A percentile compares a stretch with the other conserved stretches of the same genome.
These are phyloP conservation scores for Trichomonascaceae sp. DNA, from an alignment of 1,139 yeast species.

Conservation along the genomic window DNA sequence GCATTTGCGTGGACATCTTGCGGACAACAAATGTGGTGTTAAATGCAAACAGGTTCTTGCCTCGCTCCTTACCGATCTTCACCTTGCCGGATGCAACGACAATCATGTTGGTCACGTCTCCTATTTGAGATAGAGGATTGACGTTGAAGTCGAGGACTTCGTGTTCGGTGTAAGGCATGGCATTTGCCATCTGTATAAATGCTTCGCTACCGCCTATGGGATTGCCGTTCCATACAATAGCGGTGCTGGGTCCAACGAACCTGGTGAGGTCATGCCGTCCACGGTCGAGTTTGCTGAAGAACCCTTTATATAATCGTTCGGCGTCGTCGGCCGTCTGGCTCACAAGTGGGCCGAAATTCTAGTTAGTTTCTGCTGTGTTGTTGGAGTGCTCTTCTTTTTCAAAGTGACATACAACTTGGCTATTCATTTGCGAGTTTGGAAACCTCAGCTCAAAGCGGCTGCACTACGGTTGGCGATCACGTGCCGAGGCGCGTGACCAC, in stretches of 20 bases:
- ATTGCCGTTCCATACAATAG: constrained; percentile 28
- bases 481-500: no score
- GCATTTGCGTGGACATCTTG: constrained; percentile 12
- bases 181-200: constrained; percentile 19
- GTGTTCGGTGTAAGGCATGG: constrained; percentile 22
- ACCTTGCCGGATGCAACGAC: constrained; percentile 22
- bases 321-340: no score
- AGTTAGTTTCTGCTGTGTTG: no score
- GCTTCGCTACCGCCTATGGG: constrained; percentile 28
- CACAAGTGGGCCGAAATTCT: no score
- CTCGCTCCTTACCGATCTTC: constrained; percentile 19
- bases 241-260: constrained; percentile 18
- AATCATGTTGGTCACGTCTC: constrained; percentile 14
- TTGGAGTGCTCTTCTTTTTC: no score
- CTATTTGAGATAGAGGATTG: constrained; percentile 22
- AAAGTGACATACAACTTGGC: no score
- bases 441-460: no score
- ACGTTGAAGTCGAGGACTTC: constrained; percentile 23
- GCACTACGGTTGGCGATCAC: no score
- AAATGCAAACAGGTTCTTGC: constrained; percentile 21
- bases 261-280: constrained; percentile 16
- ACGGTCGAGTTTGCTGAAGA: constrained; percentile 18
- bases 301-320: constrained; percentile 14
- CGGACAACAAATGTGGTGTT: constrained; percentile 21
- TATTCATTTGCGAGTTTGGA: no score